A percentile compares a stretch with the other conserved stretches of the same genome.
Evolutionary conservation across 2,329 filamentous ascomycete species (phyloP).

Genomic region (Ceratocystis ficicola): DNA sequence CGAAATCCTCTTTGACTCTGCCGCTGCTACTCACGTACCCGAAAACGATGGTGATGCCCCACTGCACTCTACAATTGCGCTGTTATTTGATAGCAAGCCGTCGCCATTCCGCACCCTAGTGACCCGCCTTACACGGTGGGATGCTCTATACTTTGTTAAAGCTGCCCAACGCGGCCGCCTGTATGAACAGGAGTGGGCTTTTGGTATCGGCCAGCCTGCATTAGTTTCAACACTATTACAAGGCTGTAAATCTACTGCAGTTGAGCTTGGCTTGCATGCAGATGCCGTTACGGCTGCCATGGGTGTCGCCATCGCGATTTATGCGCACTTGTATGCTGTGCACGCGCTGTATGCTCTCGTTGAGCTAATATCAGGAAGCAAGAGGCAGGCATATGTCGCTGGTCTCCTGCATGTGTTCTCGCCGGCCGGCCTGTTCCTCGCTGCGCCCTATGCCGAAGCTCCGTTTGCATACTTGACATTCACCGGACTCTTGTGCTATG

Average conservation of each 20-base stretch:
- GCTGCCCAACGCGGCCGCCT: slow-evolving; percentile 50
- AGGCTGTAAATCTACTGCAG: slow-evolving; percentile 16
- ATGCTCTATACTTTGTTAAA: slow-evolving; percentile 64
- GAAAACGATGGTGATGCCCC: slow-evolving; percentile 18
- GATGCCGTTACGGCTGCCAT: slow-evolving; percentile 33
- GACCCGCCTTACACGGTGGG: slow-evolving; percentile 60
- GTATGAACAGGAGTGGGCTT: slow-evolving; percentile 80
- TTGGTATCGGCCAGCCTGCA: slow-evolving; percentile 43
- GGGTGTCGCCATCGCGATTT: slow-evolving; percentile 56
- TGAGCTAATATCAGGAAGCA: slow-evolving; percentile 49
- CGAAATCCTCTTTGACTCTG: slow-evolving; percentile 32
- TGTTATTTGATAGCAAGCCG: slow-evolving; percentile 4
- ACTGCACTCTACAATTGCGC: slow-evolving; percentile 25
- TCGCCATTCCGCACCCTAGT: slow-evolving; percentile 29
- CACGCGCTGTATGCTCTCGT: slow-evolving; percentile 65
- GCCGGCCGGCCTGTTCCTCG: slow-evolving; percentile 80
- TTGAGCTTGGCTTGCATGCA: slow-evolving; percentile 20
- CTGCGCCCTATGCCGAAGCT: slow-evolving; percentile 73
- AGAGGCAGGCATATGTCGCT: slow-evolving; percentile 33
- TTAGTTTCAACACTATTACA: slow-evolving; percentile 17
- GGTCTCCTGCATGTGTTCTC: slow-evolving; percentile 69
- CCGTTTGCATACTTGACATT: slow-evolving; percentile 69
- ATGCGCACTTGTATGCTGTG: slow-evolving; percentile 65
- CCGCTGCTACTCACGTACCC: slow-evolving; percentile 32
- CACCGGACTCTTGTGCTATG: slow-evolving; percentile 57